A percentile compares a stretch with the other conserved stretches of the same genome.
These are phyloP conservation scores for Starmerella ratchasimensis DNA, from an alignment of 805 yeast species.

Conservation along the genomic window DNA sequence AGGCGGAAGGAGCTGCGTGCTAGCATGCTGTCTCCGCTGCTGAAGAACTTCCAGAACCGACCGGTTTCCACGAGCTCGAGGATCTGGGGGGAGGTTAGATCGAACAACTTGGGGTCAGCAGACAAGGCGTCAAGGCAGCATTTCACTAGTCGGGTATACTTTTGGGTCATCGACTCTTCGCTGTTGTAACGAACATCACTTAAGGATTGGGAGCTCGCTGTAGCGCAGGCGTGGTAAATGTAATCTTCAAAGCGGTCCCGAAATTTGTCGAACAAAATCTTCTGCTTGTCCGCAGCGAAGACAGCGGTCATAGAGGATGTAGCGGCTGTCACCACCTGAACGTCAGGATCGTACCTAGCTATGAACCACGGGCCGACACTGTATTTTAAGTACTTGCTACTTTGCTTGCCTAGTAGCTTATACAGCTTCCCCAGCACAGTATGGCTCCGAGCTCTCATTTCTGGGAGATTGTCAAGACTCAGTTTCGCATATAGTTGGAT, in stretches of 20 bases:
- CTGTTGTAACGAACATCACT: conserved; percentile 63
- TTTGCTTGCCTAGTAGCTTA: conserved; percentile 37
- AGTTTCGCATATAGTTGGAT: conserved; percentile 71
- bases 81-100: conserved; percentile 12
- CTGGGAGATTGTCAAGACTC: conserved; percentile 54
- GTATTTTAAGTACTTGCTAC: conserved; percentile 53
- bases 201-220: conserved; percentile 48
- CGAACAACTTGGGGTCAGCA: conserved; percentile 6
- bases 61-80: conserved; percentile 31
- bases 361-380: conserved; percentile 60
- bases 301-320: conserved; percentile 35
- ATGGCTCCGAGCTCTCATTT: conserved; percentile 50
- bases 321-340: conserved; percentile 42
- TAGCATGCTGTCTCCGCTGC: conserved; percentile 30
- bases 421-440: conserved; percentile 48
- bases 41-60: conserved; percentile 34
- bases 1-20: conserved; percentile 33
- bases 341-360: conserved; percentile 60
- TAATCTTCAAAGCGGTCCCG: conserved; percentile 42
- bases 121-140: conserved; percentile 30
- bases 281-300: conserved; percentile 44
- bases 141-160: conserved; percentile 45
- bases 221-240: conserved; percentile 37
- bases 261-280: conserved; percentile 49
- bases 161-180: conserved; percentile 50